Conservation (phyloP, 2,329 filamentous ascomycete species). For the Hypoxylon sp. region DNA sequence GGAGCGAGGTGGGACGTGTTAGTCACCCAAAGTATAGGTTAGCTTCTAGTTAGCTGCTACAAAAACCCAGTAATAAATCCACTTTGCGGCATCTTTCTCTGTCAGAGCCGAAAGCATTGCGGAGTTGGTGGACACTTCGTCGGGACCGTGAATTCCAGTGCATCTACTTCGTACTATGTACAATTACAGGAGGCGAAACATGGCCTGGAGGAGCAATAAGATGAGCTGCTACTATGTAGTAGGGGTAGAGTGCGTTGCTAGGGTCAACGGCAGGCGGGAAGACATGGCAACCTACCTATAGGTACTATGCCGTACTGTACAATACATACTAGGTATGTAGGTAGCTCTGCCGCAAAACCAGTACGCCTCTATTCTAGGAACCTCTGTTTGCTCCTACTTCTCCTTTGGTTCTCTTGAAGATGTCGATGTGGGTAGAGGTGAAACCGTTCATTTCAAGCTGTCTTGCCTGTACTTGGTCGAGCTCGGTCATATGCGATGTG, state of each 20-base stretch:
- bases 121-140: slow-evolving; percentile 18
- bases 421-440: slow-evolving; percentile 27
- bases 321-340: slow-evolving; percentile 5
- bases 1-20: slow-evolving; percentile 23
- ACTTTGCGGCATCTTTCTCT: slow-evolving; percentile 18
- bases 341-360: slow-evolving; percentile 9
- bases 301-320: slow-evolving; percentile 1
- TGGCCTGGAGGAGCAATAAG: slow-evolving; percentile 17
- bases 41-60: slow-evolving; percentile 23
- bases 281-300: slow-evolving; percentile 9
- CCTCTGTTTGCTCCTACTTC: slow-evolving; percentile 5
- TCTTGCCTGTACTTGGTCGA: slow-evolving; percentile 15
- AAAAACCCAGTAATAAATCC: slow-evolving; percentile 7
- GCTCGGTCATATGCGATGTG: slow-evolving; percentile 17
- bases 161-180: slow-evolving; percentile 9
- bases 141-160: slow-evolving; percentile 8
- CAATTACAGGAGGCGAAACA: slow-evolving; percentile 16
- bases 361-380: slow-evolving; percentile 13
- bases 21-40: slow-evolving; percentile 18
- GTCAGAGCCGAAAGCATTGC: slow-evolving; percentile 19
- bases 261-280: slow-evolving; percentile 12
- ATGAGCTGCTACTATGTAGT: slow-evolving; percentile 28
- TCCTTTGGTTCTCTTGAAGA: slow-evolving; percentile 14
- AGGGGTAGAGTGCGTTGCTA: slow-evolving; percentile 25
- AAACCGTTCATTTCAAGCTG: slow-evolving; percentile 15